Base-by-base conservation (phyloP, 2,329 filamentous ascomycete genomes). In the Domatiomyces globalis region DNA sequence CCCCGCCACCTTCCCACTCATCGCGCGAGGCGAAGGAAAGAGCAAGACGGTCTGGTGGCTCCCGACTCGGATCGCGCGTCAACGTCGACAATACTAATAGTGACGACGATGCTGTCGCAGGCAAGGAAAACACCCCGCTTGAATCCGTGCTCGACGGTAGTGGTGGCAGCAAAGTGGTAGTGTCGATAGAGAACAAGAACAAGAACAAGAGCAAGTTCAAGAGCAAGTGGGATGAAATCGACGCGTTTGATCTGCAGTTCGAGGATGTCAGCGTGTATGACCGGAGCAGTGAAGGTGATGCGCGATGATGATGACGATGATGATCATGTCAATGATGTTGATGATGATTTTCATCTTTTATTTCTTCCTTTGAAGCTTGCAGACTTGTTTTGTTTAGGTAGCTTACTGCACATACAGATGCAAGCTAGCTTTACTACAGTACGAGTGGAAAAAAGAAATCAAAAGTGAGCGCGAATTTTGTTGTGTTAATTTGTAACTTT, bases 181-280 rank as follows among this genome's bases (percentile, higher is more conserved):
- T 39, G 22, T 20, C 20, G 29, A 19, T 22, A n/a, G 25, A 36
- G 20, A 8, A 29, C 4, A 43, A 50, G 25, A 53, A 2, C 10
- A 51, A 20, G 27, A 12, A 7, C 33, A 36, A 15, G 20, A 19
- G 5, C 15, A 27, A 33, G n/a, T 48, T 33, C 25, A 54, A 48
- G 17, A 48, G 49, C 43, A 61, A 58, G 43, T 61, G 58, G 58
- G 58, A 56, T 20, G 58, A 58, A 25, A 59, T 61, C 47, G 58
- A 61, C 50, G 56, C 56, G 50, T 61, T 57, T 53, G 55, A 57
- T 49, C 53, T 61, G 53, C 57, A 58, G 15, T 61, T 58, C 50
- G 58, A 61, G 48, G 58, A 61, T 20, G 54, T 59, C 25, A 43
- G 43, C n/a, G 36, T 43, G 5, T 27, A 27, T 15, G 51, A 45